Conservation (phyloP, 2,329 filamentous ascomycete genomes). For the Rhinocladiella mackenziei region DNA sequence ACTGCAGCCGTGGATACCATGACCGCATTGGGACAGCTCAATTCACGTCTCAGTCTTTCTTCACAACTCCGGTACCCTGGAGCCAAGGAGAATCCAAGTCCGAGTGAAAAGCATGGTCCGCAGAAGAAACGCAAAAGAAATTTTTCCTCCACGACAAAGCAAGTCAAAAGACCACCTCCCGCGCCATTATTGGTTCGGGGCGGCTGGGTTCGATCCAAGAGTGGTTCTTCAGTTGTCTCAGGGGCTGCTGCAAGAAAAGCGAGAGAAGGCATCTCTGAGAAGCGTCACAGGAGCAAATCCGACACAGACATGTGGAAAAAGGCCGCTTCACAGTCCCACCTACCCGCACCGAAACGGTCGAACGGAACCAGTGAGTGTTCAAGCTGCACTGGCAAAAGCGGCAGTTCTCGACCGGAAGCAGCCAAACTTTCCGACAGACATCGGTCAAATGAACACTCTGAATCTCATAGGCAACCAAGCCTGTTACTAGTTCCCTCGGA, state of each 20-base stretch:
- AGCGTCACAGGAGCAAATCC: slow-evolving; percentile 12
- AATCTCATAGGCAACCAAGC: slow-evolving; percentile 16
- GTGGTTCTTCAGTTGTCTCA: slow-evolving; percentile 24
- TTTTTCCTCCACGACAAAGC: slow-evolving; percentile 5
- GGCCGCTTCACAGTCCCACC: not conserved
- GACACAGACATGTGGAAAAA: slow-evolving; percentile 5
- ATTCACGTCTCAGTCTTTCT: slow-evolving; percentile 18
- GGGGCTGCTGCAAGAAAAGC: slow-evolving; percentile 14
- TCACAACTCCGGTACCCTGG: slow-evolving; percentile 3
- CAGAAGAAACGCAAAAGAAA: slow-evolving; percentile 7
- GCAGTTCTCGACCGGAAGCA: not conserved
- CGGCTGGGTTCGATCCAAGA: slow-evolving; percentile 28
- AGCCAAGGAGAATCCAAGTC: slow-evolving; percentile 1
- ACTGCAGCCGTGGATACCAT: slow-evolving; percentile 29
- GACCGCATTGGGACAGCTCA: slow-evolving; percentile 28
- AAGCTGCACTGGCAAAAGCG: not conserved
- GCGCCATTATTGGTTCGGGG: slow-evolving; percentile 20
- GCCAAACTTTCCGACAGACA: not conserved
- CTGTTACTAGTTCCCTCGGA: slow-evolving; percentile 26
- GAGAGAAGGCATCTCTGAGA: slow-evolving; percentile 2
- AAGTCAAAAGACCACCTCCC: slow-evolving; percentile 12
- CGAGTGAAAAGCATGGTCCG: slow-evolving; percentile 7
- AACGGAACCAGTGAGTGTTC: not conserved
- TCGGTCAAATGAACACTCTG: not conserved
- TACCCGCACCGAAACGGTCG: not conserved